Evolutionary conservation across 2,329 filamentous ascomycete species (phyloP), one percentile per base, ranked within the genome.

Genomic region (Aspergillus cejpii): DNA sequence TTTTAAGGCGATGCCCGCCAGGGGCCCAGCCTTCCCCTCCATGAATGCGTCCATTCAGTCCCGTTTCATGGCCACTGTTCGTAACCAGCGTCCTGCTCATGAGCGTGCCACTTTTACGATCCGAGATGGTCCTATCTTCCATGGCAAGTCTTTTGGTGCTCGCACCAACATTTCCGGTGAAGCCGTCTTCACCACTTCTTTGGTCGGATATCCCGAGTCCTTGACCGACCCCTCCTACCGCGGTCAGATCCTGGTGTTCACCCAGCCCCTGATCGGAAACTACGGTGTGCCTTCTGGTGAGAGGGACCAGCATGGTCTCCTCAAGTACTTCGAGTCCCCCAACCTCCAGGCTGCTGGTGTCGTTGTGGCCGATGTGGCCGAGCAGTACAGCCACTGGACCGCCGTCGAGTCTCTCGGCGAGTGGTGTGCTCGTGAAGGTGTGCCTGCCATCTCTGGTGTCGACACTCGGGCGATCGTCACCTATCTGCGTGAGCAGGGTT

Each of bases 281-380:
- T 98, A 98, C 67, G 92, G 92, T 59, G 91, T 98, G 14, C 92
- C 92, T 12, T 94, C 89, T 24, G 81, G 77, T 53, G 79, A 83
- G 61, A 84, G 88, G 54, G 92, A 98, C 69, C 75, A 90, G 69
- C 87, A 82, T 69, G 92, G 92, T 59, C 80, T 98, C 48, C 78
- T 97, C 66, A 92, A 92, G 74, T 94, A 97, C 77, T 98, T 98
- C 62, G 92, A 98, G 73, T 96, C 89, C 21, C 92, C 92, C 42
- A 88, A 97, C 72, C 90, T 98, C 55, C 92, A 98, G 75, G 94
- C 91, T 48, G 87, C 87, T 50, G 92, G 90, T 69, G 85, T 98
- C 41, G 91, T 98, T 37, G 92, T 98, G 43, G 88, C 91, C 59
- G 92, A 98, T 65, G 89, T 91, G 52, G 91, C 92, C 36, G 77